These are phyloP conservation scores for Castanopsis chinensis DNA, from an alignment of 306 rosid genomes.

Conservation along the genomic window DNA sequence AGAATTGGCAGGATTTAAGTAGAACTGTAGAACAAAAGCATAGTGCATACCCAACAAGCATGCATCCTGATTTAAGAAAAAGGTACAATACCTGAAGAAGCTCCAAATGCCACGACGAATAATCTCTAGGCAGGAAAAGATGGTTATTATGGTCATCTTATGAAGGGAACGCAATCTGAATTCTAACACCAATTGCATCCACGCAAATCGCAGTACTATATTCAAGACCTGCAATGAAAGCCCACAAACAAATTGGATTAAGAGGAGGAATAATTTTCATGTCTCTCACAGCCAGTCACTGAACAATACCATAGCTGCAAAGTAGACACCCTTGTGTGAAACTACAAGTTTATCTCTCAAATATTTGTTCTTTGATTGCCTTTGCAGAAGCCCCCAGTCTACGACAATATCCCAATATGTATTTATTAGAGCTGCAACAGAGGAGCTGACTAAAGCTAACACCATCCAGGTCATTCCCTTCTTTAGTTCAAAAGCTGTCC, in stretches of 20 bases:
- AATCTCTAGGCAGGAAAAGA: slow-evolving; percentile 51
- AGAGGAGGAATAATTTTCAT: not conserved
- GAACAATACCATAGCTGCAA: slow-evolving; percentile 51
- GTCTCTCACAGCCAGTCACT: not conserved
- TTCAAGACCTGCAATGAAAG: slow-evolving; percentile 43
- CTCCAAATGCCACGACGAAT: slow-evolving; percentile 77
- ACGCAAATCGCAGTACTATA: slow-evolving; percentile 46
- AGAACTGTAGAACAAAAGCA: not conserved
- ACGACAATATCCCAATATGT: slow-evolving; percentile 55
- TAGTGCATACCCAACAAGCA: not conserved
- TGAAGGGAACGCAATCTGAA: slow-evolving; percentile 39
- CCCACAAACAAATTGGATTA: slow-evolving; percentile 14
- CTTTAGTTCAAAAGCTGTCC: slow-evolving; percentile 53
- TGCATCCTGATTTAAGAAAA: not conserved
- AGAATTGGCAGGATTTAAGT: not conserved
- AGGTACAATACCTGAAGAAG: slow-evolving; percentile 59
- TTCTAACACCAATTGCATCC: slow-evolving; percentile 66
- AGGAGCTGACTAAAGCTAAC: slow-evolving; percentile 57
- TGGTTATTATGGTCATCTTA: slow-evolving; percentile 42
- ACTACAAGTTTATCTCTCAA: slow-evolving; percentile 59
- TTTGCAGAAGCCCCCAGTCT: slow-evolving; percentile 66
- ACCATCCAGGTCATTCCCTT: slow-evolving; percentile 46
- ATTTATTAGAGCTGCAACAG: slow-evolving; percentile 38
- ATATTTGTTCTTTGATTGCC: slow-evolving; percentile 51
- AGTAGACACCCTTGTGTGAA: slow-evolving; percentile 52